Evolutionary conservation across 2,329 filamentous ascomycete genomes (phyloP).

Genomic region (Curvularia verruculosa): DNA sequence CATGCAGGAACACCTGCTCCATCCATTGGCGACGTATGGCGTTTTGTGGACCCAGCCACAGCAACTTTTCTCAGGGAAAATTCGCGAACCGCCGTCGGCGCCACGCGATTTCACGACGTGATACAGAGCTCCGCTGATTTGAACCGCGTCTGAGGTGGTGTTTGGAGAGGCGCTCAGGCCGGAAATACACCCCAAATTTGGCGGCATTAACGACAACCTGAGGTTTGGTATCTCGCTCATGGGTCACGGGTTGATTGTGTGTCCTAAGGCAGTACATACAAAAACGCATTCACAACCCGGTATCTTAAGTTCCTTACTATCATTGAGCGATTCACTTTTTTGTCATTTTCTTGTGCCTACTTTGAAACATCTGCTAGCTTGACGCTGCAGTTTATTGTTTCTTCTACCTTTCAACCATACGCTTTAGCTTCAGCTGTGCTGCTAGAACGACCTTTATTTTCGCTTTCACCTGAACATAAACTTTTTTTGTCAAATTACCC

Average conservation of each 20-base stretch:
- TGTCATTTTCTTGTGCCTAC: conserved; percentile 15
- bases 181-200: not conserved
- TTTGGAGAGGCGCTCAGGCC: conserved; percentile 10
- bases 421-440: conserved; percentile 35
- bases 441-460: conserved; percentile 14
- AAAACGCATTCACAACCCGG: not conserved
- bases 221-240: not conserved
- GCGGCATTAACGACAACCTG: conserved; percentile 19
- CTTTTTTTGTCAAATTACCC: conserved; percentile 1
- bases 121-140: not conserved
- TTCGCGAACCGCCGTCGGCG: not conserved
- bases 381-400: conserved; percentile 34
- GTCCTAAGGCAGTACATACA: not conserved
- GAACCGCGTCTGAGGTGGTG: conserved; percentile 16
- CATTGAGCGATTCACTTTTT: not conserved
- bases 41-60: conserved; percentile 16
- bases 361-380: conserved; percentile 29
- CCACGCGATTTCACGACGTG: not conserved
- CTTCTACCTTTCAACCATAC: conserved; percentile 16
- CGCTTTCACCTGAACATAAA: conserved; percentile 2
- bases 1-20: conserved; percentile 3
- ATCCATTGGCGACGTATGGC: conserved; percentile 20
- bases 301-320: conserved; percentile 24
- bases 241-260: not conserved
- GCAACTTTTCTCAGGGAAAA: not conserved